Percentiles rank a stretch among this genome's conserved stretches.
Conservation (phyloP, 2,329 filamentous ascomycete genomes). For the Penicillium polonicum region DNA sequence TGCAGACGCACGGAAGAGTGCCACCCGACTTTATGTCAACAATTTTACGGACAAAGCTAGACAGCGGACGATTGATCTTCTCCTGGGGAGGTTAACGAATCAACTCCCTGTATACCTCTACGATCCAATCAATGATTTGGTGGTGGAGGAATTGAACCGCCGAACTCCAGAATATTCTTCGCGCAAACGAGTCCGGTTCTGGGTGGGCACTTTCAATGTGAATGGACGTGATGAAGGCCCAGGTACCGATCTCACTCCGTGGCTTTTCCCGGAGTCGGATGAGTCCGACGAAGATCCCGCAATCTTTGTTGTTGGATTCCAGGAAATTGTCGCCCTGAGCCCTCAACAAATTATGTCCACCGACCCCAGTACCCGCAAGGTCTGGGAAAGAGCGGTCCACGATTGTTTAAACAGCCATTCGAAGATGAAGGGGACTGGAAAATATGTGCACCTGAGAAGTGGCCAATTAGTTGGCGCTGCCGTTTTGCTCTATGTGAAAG, state of each 20-base stretch:
- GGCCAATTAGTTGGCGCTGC: slow-evolving; percentile 94
- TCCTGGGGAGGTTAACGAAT: slow-evolving; percentile 80
- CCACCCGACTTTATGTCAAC: slow-evolving; percentile 92
- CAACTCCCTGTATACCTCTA: slow-evolving; percentile 82
- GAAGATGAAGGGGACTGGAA: slow-evolving; percentile 63
- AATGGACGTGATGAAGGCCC: slow-evolving; percentile 82
- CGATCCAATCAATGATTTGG: slow-evolving; percentile 91
- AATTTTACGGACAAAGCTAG: slow-evolving; percentile 92
- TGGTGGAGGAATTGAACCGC: slow-evolving; percentile 71
- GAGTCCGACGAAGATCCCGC: slow-evolving; percentile 66
- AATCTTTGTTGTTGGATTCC: slow-evolving; percentile 87
- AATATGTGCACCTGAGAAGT: slow-evolving; percentile 85
- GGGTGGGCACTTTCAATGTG: slow-evolving; percentile 88
- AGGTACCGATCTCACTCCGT: slow-evolving; percentile 75
- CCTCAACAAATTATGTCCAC: slow-evolving; percentile 99
- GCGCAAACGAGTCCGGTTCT: slow-evolving; percentile 71
- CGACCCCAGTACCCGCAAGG: slow-evolving; percentile 77
- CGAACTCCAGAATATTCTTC: slow-evolving; percentile 70
- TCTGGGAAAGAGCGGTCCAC: slow-evolving; percentile 83
- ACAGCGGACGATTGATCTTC: slow-evolving; percentile 91
- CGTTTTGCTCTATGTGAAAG: slow-evolving; percentile 84
- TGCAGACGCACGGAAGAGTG: slow-evolving; percentile 93
- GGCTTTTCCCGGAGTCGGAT: slow-evolving; percentile 69
- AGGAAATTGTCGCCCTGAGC: slow-evolving; percentile 96
- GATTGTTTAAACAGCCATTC: slow-evolving; percentile 72